These are phyloP conservation scores for Fusarium sulawesiense DNA, from an alignment of 2,329 filamentous ascomycete genomes.

Conservation along the genomic window DNA sequence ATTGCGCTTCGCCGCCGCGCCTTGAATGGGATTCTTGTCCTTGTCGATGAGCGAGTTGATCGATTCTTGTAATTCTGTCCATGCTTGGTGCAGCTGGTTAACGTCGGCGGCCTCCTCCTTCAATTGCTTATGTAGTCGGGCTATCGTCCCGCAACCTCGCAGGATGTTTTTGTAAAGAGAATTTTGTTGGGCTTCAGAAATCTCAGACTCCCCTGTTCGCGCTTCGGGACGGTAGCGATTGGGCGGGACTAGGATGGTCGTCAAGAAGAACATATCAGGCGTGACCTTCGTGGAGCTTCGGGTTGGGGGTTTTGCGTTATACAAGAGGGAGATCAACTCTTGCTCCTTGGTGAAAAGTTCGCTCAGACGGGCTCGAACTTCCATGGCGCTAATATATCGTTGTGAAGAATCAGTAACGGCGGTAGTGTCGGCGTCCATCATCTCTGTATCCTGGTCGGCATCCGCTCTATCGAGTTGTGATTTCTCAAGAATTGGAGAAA, in stretches of 20 bases:
- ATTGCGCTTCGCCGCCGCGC: constrained; percentile 79
- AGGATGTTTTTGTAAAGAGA: constrained; percentile 87
- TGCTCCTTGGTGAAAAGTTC: constrained; percentile 89
- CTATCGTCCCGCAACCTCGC: constrained; percentile 77
- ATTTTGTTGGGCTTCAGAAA: constrained; percentile 91
- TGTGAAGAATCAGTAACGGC: constrained; percentile 56
- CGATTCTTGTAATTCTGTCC: constrained; percentile 84
- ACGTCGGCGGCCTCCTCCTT: constrained; percentile 63
- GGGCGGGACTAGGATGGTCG: constrained; percentile 86
- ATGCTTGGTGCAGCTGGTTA: constrained; percentile 81
- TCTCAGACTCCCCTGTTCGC: constrained; percentile 80
- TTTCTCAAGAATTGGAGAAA: constrained; percentile 55
- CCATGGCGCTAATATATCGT: constrained; percentile 82
- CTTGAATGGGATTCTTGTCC: constrained; percentile 84
- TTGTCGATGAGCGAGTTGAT: constrained; percentile 95
- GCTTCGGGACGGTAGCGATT: constrained; percentile 93
- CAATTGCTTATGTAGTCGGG: constrained; percentile 71
- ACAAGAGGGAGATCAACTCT: constrained; percentile 85
- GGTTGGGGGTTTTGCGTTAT: constrained; percentile 75
- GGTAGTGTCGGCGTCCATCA: constrained; percentile 48
- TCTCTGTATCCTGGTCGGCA: constrained; percentile 57
- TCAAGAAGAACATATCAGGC: constrained; percentile 94
- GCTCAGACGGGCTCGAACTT: constrained; percentile 81
- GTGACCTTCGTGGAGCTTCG: constrained; percentile 69
- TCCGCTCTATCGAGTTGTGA: constrained; percentile 58